Evolutionary conservation across 1,284 basidiomycete species (phyloP), one percentile per base, ranked within the genome.

Genomic region (Boletus mariae): DNA sequence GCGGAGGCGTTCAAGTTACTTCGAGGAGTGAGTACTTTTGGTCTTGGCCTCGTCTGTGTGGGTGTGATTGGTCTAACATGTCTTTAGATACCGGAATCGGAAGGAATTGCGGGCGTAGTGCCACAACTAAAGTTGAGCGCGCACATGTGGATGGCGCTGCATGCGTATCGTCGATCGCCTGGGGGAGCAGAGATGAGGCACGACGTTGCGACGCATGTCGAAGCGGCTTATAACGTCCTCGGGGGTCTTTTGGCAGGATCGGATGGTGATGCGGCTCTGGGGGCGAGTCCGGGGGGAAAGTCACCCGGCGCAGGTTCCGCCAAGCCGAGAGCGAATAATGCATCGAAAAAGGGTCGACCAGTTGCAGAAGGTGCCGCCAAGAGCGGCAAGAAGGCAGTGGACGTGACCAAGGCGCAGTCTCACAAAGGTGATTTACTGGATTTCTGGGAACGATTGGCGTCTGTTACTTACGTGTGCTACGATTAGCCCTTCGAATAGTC

Each of bases 61-160:
- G 4, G 32, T 31, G 7, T 15, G 26, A 17, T 29, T 13, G 26
- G 12, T 45, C 29, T 23, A 11, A 32, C n/a, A 13, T 41, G 40
- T 15, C 2, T 20, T 3, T 45, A 83, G 80, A 60, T 67, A n/a
- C 52, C 74, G 1, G 74, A 71, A 0, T 61, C 71, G 15, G 82
- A 84, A 59, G 48, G 47, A 1, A 66, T 83, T 6, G 62, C 66
- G 4, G 62, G 56, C 6, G 78, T 77, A 53, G 62, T 71, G 34
- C 58, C 66, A 2, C 80, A 84, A 61, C 80, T 84, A 55, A 73
- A 69, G 31, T 74, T 79, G 2, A 67, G 75, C 2, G 69, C 74
- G 2, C 77, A 84, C 58, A 71, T 89, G n/a, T 88, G 85, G 85
- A 65, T 80, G 38, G 80, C 82, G 1, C 67, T 90, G 12, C 83